These are phyloP conservation scores for Torulaspora gathmanii DNA, from an alignment of 805 yeast genomes.

Conservation along the genomic window DNA sequence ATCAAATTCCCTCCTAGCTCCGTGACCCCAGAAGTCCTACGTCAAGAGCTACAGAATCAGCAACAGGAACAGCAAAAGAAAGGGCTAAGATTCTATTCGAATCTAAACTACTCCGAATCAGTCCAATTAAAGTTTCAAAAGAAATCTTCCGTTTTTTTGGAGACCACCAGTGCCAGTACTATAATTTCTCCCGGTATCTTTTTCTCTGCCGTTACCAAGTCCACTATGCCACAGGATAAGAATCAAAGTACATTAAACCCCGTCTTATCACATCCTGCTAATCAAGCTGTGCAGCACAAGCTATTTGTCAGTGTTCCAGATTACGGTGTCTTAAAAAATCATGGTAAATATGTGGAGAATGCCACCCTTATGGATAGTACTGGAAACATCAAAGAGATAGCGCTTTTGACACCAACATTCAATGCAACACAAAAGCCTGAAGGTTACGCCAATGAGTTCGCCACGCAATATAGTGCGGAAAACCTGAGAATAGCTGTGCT, in stretches of 20 bases:
- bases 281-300: slow-evolving; percentile 34
- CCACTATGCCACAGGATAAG: slow-evolving; percentile 7
- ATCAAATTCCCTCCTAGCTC: slow-evolving; percentile 62
- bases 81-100: slow-evolving; percentile 28
- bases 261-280: neutral
- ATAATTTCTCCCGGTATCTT: slow-evolving; percentile 84
- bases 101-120: slow-evolving; percentile 31
- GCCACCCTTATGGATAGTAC: slow-evolving; percentile 66
- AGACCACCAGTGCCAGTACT: slow-evolving; percentile 52
- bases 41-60: slow-evolving; percentile 37
- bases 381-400: slow-evolving; percentile 65
- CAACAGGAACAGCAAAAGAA: slow-evolving; percentile 39
- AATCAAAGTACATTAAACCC: neutral
- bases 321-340: slow-evolving; percentile 73
- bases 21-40: slow-evolving; percentile 31
- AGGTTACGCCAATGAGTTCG: slow-evolving; percentile 81
- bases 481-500: slow-evolving; percentile 74
- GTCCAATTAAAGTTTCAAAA: slow-evolving; percentile 47
- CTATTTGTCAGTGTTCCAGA: slow-evolving; percentile 78
- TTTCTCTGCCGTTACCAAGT: slow-evolving; percentile 53
- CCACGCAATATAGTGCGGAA: slow-evolving; percentile 70
- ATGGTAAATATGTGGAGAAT: slow-evolving; percentile 69
- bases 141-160: slow-evolving; percentile 50
- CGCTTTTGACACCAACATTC: slow-evolving; percentile 64
- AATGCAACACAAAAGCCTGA: slow-evolving; percentile 68